These are phyloP conservation scores for Inonotus obliquus DNA, from an alignment of 1,284 basidiomycete species.

Conservation along the genomic window DNA sequence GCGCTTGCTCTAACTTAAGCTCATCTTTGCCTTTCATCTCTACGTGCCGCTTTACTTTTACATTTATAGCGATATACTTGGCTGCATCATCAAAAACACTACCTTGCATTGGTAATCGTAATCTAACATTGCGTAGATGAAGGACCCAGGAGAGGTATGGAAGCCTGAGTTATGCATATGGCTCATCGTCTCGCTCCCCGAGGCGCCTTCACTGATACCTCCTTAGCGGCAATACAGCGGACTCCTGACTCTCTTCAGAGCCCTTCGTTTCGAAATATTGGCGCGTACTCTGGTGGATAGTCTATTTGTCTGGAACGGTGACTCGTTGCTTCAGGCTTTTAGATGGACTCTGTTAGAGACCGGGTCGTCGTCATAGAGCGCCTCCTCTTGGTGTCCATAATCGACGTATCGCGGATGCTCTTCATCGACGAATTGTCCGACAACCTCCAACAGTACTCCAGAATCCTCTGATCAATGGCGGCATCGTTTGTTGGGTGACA, in stretches of 20 bases:
- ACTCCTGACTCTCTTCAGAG: no score
- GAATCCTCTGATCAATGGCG: conserved; percentile 3
- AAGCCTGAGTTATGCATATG: no score
- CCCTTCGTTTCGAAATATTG: no score
- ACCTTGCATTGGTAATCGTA: no score
- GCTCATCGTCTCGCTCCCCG: no score
- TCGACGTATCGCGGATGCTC: not conserved
- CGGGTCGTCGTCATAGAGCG: not conserved
- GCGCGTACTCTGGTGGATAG: not conserved
- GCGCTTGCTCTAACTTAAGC: no score
- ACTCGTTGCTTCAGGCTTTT: conserved; percentile 15
- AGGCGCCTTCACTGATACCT: no score
- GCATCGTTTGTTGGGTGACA: not conserved
- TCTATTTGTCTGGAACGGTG: not conserved
- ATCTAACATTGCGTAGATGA: no score
- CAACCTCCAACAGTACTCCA: conserved; percentile 12
- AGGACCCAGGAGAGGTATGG: no score
- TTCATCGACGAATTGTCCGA: not conserved
- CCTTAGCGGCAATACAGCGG: no score
- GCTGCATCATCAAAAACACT: no score
- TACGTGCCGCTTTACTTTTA: not conserved
- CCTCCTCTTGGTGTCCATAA: not conserved
- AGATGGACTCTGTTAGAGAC: not conserved
- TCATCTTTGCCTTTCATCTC: no score
- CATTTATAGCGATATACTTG: not conserved